Conservation (phyloP, 768 basidiomycete genomes). For the Saitozyma podzolica region DNA sequence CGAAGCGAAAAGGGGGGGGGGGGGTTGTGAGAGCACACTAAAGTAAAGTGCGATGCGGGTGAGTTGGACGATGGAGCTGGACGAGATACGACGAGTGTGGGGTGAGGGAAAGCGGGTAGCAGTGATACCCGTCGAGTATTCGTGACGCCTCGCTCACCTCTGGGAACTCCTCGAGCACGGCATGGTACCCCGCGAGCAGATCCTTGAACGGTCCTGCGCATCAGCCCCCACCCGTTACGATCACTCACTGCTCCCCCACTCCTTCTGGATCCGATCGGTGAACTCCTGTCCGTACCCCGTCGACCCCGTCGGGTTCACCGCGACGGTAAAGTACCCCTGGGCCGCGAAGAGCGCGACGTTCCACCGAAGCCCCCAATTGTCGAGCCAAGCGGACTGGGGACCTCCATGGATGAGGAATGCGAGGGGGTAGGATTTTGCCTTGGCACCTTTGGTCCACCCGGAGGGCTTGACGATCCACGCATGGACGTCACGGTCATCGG, state of each 20-base stretch:
- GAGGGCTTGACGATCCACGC: constrained; percentile 81
- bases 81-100: too few species aligned
- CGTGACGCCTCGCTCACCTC: constrained; percentile 24
- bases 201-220: constrained; percentile 44
- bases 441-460: constrained; percentile 63
- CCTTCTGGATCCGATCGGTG: constrained; percentile 45
- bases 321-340: constrained; percentile 73
- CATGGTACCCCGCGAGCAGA: constrained; percentile 51
- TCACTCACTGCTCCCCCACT: constrained; percentile 53
- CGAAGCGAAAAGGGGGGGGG: too few species aligned
- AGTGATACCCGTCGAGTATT: too few species aligned
- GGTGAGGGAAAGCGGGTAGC: too few species aligned
- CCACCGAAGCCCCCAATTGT: constrained; percentile 86
- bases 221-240: constrained; percentile 5
- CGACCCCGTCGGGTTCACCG: constrained; percentile 90
- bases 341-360: constrained; percentile 66
- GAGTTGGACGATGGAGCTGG: too few species aligned
- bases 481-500: constrained; percentile 70
- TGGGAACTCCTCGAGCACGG: constrained; percentile 43
- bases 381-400: constrained; percentile 72
- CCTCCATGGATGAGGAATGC: constrained; percentile 68
- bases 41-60: too few species aligned
- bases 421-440: constrained; percentile 7
- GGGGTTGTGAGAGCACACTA: too few species aligned
- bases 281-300: constrained; percentile 82